phyloP scores from a whole-genome alignment of 1,139 yeast species.

The Blastobotrys petasosporus region DNA sequence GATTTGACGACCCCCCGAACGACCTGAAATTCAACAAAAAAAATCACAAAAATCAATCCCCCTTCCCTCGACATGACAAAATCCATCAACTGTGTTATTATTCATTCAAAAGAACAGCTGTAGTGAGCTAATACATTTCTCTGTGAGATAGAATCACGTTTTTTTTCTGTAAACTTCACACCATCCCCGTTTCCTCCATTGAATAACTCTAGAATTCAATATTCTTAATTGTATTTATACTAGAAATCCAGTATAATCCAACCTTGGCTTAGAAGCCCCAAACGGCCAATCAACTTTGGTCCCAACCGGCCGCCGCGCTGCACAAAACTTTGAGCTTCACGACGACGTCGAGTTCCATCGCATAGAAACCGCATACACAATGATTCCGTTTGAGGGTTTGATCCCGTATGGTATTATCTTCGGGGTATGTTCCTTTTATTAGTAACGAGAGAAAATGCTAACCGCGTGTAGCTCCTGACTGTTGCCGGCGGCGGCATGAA shows the following conservation, averaged over 20 bases:
- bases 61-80: no score
- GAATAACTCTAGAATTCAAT: background rate
- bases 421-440: constrained; percentile 31
- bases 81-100: no score
- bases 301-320: background rate
- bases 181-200: background rate
- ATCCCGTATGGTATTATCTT: constrained; percentile 62
- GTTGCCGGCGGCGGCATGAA: constrained; percentile 49
- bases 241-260: background rate
- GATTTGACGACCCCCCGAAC: background rate
- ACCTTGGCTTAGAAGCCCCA: background rate
- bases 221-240: background rate
- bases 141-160: constrained; percentile 1
- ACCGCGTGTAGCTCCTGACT: constrained; percentile 38
- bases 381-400: constrained; percentile 71
- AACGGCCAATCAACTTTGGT: background rate
- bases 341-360: background rate
- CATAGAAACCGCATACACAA: constrained; percentile 21
- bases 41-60: background rate
- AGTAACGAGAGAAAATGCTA: constrained; percentile 3
- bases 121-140: constrained; percentile 2
- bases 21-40: constrained; percentile 5
- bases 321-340: background rate
- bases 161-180: background rate
- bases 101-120: background rate